A percentile compares a stretch with the other conserved stretches of the same genome.
phyloP scores from a whole-genome alignment of 2,329 filamentous ascomycete genomes.

The Boeremia lycopersici region DNA sequence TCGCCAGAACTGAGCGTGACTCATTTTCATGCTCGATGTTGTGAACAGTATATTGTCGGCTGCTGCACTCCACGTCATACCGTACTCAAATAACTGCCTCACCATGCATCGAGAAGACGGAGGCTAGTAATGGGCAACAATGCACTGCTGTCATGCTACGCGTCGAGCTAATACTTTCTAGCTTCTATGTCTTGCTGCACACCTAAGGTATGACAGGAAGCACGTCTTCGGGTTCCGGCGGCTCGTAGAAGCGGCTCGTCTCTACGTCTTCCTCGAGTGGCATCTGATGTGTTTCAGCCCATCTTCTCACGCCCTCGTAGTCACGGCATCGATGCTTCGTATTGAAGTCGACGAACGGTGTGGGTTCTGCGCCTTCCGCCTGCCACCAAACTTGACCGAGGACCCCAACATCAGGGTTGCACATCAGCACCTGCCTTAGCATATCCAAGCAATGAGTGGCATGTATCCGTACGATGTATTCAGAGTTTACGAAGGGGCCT shows the following conservation, averaged over 20 bases:
- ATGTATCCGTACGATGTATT: slow-evolving; percentile 61
- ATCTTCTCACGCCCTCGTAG: slow-evolving; percentile 59
- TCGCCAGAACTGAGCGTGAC: slow-evolving; percentile 68
- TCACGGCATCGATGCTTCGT: slow-evolving; percentile 65
- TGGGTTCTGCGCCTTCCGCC: slow-evolving; percentile 49
- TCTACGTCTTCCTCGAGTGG: slow-evolving; percentile 48
- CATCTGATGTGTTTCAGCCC: slow-evolving; percentile 61
- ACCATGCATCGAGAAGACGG: not conserved
- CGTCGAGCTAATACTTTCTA: slow-evolving; percentile 17
- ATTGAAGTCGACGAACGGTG: slow-evolving; percentile 67
- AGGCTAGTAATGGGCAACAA: slow-evolving; percentile 9
- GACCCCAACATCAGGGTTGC: slow-evolving; percentile 64
- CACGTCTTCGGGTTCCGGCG: slow-evolving; percentile 45
- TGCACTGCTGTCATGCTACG: slow-evolving; percentile 1
- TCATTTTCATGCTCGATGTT: not conserved
- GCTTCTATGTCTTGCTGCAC: not conserved
- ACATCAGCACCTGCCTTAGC: slow-evolving; percentile 68
- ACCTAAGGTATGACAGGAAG: slow-evolving; percentile 36
- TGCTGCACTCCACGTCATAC: not conserved
- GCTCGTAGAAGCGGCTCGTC: slow-evolving; percentile 52
- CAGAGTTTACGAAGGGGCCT: slow-evolving; percentile 63
- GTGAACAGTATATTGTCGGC: not conserved
- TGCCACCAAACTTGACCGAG: slow-evolving; percentile 67
- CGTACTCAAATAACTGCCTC: not conserved
- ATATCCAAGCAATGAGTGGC: slow-evolving; percentile 66